Evolutionary conservation across 2,329 filamentous ascomycete species (phyloP), one percentile per base, ranked within the genome.

Genomic region (Microcyclospora pomicola): DNA sequence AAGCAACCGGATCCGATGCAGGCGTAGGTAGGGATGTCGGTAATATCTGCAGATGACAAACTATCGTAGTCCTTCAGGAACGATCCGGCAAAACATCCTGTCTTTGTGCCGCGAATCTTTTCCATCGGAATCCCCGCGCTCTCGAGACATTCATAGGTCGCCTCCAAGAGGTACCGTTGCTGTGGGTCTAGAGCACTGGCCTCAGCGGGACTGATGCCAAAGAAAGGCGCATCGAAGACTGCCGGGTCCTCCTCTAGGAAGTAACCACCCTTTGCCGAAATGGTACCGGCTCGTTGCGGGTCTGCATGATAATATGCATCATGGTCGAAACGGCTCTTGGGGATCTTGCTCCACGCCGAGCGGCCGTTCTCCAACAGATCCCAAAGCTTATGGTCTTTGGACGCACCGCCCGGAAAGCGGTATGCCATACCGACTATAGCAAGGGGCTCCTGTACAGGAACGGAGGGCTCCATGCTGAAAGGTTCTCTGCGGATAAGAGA

Each of bases 91-190:
- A n/a, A 31, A 6, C 12, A n/a, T 5, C 5, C 4, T 6, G 30
- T 31, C 12, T 15, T n/a, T 4, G 5, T 31, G 30, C 30, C 30
- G 5, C 5, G 5, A 15, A 31, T 5, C 14, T n/a, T n/a, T 9
- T n/a, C 12, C 4, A 31, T 4, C 14, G 30, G 30, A 15, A 31
- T 31, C 19, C 7, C 19, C 5, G 7, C 7, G 19, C 5, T 12
- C 35, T 37, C 72, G 29, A 38, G 27, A n/a, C 33, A 37, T 12
- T 38, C 29, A 11, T 15, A 34, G 2, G 31, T 14, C 4, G 13
- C 33, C 31, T 49, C 45, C 1, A 51, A 33, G 2, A 45, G 15
- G 6, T 40, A 29, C 1, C 48, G 31, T 14, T 50, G 47, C 30
- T 51, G 45, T 2, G 48, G 48, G 31, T 51, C 48, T 30, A 48